phyloP scores from a whole-genome alignment of 495 filamentous ascomycete genomes.

The Penicillium malachiteum region DNA sequence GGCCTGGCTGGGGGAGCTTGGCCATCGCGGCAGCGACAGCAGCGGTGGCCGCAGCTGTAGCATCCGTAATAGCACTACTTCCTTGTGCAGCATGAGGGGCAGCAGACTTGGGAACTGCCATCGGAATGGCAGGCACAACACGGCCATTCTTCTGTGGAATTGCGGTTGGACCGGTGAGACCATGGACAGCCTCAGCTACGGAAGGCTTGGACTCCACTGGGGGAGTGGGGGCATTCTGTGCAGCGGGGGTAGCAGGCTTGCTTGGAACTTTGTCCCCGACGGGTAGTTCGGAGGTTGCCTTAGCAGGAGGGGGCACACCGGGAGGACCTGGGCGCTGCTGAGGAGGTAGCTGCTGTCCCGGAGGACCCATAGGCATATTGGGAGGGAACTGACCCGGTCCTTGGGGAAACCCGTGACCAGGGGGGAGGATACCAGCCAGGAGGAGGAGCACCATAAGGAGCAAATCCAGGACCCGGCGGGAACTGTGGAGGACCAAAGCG shows the following conservation, averaged over 20 bases:
- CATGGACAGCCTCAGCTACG: conserved; percentile 47
- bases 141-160: conserved; percentile 59
- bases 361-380: conserved; percentile 53
- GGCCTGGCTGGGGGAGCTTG: conserved; percentile 59
- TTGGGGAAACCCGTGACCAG: conserved; percentile 75
- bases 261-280: conserved; percentile 35
- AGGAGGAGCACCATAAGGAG: conserved; percentile 62
- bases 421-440: conserved; percentile 78
- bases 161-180: conserved; percentile 51
- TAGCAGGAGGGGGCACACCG: conserved; percentile 26
- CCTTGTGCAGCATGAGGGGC: conserved; percentile 18
- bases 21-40: conserved; percentile 91
- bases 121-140: conserved; percentile 68
- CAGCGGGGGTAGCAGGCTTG: conserved; percentile 41
- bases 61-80: conserved; percentile 25
- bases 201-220: conserved; percentile 69
- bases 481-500: conserved; percentile 60
- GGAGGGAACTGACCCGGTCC: conserved; percentile 57
- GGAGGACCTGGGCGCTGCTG: conserved; percentile 42
- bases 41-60: conserved; percentile 59
- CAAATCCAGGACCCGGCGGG: conserved; percentile 54
- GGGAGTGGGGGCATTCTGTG: conserved; percentile 48
- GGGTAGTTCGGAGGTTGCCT: conserved; percentile 45
- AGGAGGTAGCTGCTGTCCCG: conserved; percentile 48
- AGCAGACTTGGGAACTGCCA: conserved; percentile 43